Conservation (phyloP, 495 filamentous ascomycete species). For the Hapsidospora chrysogenum region DNA sequence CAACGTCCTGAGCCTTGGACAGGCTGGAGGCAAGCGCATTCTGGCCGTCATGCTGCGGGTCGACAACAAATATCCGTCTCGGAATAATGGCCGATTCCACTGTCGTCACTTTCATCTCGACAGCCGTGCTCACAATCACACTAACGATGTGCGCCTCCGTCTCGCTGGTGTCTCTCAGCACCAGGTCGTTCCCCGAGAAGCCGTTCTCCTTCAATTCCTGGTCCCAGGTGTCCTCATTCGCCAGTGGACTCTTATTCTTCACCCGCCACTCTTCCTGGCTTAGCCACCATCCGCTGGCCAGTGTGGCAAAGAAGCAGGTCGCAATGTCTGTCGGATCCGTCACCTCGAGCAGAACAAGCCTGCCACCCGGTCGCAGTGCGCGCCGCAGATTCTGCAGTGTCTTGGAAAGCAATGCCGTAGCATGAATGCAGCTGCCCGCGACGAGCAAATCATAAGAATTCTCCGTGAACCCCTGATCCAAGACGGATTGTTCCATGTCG, state of each 20-base stretch:
- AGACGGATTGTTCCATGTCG: conserved; percentile 12
- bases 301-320: conserved; percentile 22
- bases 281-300: conserved; percentile 35
- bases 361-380: conserved; percentile 18
- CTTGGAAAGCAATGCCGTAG: conserved; percentile 18
- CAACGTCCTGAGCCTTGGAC: conserved; percentile 5
- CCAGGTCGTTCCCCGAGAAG: conserved; percentile 28
- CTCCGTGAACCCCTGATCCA: conserved; percentile 13
- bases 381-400: conserved; percentile 20
- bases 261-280: conserved; percentile 17
- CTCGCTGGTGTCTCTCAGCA: conserved; percentile 8
- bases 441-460: conserved; percentile 22
- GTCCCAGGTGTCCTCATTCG: conserved; percentile 25
- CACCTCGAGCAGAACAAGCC: conserved; percentile 17
- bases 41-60: conserved; percentile 1
- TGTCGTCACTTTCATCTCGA: conserved; percentile 12
- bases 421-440: conserved; percentile 30
- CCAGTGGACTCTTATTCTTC: no score
- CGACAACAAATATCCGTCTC: conserved; percentile 6
- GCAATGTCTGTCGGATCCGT: conserved; percentile 13
- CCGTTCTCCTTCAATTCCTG: conserved; percentile 16
- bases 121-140: conserved; percentile 20
- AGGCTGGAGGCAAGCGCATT: conserved; percentile 1
- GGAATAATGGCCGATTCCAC: neutral
- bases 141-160: conserved; percentile 19